Percentiles rank a stretch among this genome's conserved stretches.
phyloP scores from a whole-genome alignment of 805 yeast genomes.

The Wickerhamomyces canadensis region DNA sequence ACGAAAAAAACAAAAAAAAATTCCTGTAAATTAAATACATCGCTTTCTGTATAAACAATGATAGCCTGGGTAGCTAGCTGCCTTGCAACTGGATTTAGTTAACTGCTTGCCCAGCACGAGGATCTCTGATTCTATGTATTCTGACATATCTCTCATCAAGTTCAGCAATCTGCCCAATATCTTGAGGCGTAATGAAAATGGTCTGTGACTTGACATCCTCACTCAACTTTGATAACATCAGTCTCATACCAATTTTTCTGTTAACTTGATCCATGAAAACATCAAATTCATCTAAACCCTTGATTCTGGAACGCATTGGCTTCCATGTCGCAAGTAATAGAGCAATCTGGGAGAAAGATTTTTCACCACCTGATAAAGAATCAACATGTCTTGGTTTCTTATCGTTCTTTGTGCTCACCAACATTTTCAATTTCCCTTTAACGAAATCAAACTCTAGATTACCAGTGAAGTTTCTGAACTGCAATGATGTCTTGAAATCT shows the following conservation, averaged over 20 bases:
- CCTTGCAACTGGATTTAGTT: no score
- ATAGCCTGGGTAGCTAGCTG: no score
- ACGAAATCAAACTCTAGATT: conserved; percentile 56
- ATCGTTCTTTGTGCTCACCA: conserved; percentile 57
- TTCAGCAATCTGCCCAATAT: conserved; percentile 58
- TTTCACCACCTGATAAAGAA: conserved; percentile 94
- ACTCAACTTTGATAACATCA: conserved; percentile 65
- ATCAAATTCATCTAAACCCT: conserved; percentile 95
- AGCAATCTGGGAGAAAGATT: conserved; percentile 89
- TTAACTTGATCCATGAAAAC: conserved; percentile 96
- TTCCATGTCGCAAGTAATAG: conserved; percentile 87
- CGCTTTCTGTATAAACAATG: no score
- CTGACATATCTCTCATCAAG: conserved; percentile 56
- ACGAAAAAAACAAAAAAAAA: no score
- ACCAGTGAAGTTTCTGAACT: conserved; percentile 70
- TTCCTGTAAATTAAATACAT: no score
- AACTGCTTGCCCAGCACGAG: conserved; percentile 17
- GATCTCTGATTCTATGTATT: conserved; percentile 56
- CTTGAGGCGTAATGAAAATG: conserved; percentile 91
- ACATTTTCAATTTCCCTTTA: conserved; percentile 44
- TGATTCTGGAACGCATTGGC: conserved; percentile 79
- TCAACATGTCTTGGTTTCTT: conserved; percentile 62
- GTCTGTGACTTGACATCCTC: conserved; percentile 71
- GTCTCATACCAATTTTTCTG: conserved; percentile 68
- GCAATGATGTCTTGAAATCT: conserved; percentile 56